Base-by-base conservation (phyloP, 2,329 filamentous ascomycete genomes). In the Dactylella cylindrospora region DNA sequence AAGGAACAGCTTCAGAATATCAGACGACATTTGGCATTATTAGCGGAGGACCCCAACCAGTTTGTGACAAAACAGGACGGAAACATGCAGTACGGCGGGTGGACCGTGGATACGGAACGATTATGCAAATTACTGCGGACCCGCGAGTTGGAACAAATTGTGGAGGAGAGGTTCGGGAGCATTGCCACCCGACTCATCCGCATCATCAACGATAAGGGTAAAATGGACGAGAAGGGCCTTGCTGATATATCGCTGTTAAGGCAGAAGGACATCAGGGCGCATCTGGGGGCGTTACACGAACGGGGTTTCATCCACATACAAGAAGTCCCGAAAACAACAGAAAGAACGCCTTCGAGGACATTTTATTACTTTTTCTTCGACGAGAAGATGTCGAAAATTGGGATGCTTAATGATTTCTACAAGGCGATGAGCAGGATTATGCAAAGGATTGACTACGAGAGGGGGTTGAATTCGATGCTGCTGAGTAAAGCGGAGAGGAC, bases 211-310 rank as follows among this genome's bases (percentile, higher is more conserved):
- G 84, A 86, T 57, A 89, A 90, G 70, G 93, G 93, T 47, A 95
- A 93, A 70, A 78, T 97, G n/a, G 91, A 97, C 67, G 93, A 98
- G 73, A 95, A 94, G 73, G 41, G 87, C 62, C 78, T 96, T 9
- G 86, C 87, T 29, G 84, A 84, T 43, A 79, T 90, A 52, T 87
- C 86, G 47, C 80, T 98, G 62, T 85, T 96, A 77, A 85, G 86
- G 54, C 88, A 91, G 68, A 84, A 85, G 55, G 88, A 95, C 47
- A 82, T 97, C 19, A 88, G 93, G 39, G 83, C 85, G 55, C 86
- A 90, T 65, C 84, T 97, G 73, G 84, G 88, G 10, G 83, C 84
- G 64, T 87, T 98, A 79, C 88, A 95, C 67, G 84, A 89, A 72
- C 83, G 84, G 13, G 91, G 93, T 1, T 84, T 93, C 62, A 83